phyloP scores from a whole-genome alignment of 176 grass and related monocot species.

The Zoysia pacifica region DNA sequence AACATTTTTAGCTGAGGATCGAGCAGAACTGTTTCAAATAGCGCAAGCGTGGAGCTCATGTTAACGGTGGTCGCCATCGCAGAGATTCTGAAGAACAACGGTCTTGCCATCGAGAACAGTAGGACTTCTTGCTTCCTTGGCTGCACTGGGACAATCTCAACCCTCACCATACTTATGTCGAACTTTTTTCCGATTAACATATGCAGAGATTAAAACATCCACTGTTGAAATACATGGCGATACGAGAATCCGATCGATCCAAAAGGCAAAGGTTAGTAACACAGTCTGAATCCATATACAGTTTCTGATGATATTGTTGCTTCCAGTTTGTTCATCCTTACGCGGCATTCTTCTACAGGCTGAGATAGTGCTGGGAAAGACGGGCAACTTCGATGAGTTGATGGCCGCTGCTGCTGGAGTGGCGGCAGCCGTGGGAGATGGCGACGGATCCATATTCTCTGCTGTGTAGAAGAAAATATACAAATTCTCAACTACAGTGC shows the following conservation, averaged over 20 bases:
- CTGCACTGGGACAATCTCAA: too few species aligned
- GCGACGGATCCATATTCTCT: too few species aligned
- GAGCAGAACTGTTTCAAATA: not conserved
- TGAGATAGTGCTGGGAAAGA: slow-evolving; percentile 71
- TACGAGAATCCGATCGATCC: slow-evolving; percentile 49
- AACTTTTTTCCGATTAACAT: not conserved
- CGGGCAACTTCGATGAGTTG: slow-evolving; percentile 65
- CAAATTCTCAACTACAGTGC: too few species aligned
- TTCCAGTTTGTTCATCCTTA: slow-evolving; percentile 14
- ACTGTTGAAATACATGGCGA: slow-evolving; percentile 69
- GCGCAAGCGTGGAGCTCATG: slow-evolving; percentile 56
- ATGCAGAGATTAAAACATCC: slow-evolving; percentile 67
- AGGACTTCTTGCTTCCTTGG: not conserved
- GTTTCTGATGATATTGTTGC: not conserved
- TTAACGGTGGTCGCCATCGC: slow-evolving; percentile 61
- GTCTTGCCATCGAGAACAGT: slow-evolving; percentile 71
- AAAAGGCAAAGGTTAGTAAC: slow-evolving; percentile 79
- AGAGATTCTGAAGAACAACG: slow-evolving; percentile 87
- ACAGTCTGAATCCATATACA: not conserved
- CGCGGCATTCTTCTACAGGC: slow-evolving; percentile 43
- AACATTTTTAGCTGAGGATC: not conserved
- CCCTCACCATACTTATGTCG: not conserved
- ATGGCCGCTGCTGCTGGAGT: slow-evolving; percentile 56
- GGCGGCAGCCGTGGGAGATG: slow-evolving; percentile 36
- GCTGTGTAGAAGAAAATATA: too few species aligned